Conservation (phyloP, 83 land plant species). For the Picea abies region DNA sequence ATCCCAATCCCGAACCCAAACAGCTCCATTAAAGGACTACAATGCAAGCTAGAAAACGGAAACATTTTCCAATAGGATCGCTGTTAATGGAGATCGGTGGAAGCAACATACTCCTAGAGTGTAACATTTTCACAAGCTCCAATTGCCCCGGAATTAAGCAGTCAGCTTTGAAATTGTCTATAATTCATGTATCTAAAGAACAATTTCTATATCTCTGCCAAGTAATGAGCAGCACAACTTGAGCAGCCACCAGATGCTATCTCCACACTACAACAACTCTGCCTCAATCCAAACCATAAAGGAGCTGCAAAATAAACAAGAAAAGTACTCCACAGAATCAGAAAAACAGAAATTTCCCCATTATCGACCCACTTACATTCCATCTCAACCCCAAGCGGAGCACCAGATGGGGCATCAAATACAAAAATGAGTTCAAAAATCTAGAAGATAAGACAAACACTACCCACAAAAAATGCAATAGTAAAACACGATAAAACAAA, state of each 20-base stretch:
- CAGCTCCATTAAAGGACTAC: neutral
- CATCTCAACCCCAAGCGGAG: too few species aligned
- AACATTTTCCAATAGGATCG: neutral
- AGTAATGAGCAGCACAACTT: neutral
- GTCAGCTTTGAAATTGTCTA: conserved; percentile 1
- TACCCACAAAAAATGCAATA: too few species aligned
- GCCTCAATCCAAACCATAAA: neutral
- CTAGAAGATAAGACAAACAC: too few species aligned
- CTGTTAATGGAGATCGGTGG: neutral
- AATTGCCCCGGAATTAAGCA: neutral
- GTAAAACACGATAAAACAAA: neutral
- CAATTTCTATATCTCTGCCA: neutral
- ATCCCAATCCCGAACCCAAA: neutral
- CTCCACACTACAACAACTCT: conserved; percentile 3
- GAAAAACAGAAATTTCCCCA: too few species aligned
- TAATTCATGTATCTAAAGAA: conserved; percentile 7
- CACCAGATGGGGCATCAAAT: too few species aligned
- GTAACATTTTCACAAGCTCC: conserved; percentile 4
- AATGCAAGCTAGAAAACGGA: neutral
- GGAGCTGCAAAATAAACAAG: neutral
- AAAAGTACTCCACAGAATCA: too few species aligned
- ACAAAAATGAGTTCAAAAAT: too few species aligned
- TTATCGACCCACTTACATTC: too few species aligned
- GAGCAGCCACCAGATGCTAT: neutral
- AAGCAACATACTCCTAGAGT: conserved; percentile 6